phyloP scores from a whole-genome alignment of 208 protist species.

The Leishmania lainsoni region DNA sequence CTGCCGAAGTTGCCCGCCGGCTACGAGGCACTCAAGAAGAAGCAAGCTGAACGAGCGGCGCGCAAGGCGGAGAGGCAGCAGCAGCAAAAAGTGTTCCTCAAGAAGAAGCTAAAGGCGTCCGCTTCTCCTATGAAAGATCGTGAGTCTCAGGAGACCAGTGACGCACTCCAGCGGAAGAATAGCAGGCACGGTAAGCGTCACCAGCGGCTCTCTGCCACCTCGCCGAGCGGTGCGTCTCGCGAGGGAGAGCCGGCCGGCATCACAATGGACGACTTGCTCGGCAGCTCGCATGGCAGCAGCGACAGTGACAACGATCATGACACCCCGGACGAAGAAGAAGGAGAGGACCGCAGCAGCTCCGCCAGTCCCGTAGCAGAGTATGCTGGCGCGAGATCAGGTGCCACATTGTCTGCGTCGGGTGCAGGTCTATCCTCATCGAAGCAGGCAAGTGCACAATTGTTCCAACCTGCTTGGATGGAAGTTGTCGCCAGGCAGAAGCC shows the following conservation, averaged over 20 bases:
- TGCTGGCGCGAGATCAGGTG: neutral
- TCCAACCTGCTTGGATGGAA: slow-evolving; percentile 27
- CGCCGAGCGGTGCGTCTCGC: neutral
- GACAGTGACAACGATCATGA: neutral
- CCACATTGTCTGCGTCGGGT: neutral
- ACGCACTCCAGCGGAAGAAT: neutral
- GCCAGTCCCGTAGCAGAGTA: neutral
- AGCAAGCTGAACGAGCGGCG: slow-evolving; percentile 17
- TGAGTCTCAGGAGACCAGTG: neutral
- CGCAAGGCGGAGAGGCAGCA: slow-evolving; percentile 38
- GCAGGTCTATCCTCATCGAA: neutral
- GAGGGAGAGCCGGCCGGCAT: slow-evolving; percentile 3
- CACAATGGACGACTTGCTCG: slow-evolving; percentile 60
- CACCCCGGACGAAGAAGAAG: neutral
- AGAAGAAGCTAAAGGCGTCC: slow-evolving; percentile 18
- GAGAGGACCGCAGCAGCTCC: neutral
- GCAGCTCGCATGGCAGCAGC: slow-evolving; percentile 30
- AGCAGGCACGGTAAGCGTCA: neutral
- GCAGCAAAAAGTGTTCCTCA: slow-evolving; percentile 10
- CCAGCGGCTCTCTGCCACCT: slow-evolving; percentile 4
- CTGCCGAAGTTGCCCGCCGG: slow-evolving; percentile 57
- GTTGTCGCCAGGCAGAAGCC: neutral
- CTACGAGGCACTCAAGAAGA: slow-evolving; percentile 29
- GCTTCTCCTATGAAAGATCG: neutral
- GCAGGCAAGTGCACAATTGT: neutral